A percentile compares a stretch with the other conserved stretches of the same genome.
These are phyloP conservation scores for Paracoccidioides lutzii DNA, from an alignment of 2,329 filamentous ascomycete genomes.

Conservation along the genomic window DNA sequence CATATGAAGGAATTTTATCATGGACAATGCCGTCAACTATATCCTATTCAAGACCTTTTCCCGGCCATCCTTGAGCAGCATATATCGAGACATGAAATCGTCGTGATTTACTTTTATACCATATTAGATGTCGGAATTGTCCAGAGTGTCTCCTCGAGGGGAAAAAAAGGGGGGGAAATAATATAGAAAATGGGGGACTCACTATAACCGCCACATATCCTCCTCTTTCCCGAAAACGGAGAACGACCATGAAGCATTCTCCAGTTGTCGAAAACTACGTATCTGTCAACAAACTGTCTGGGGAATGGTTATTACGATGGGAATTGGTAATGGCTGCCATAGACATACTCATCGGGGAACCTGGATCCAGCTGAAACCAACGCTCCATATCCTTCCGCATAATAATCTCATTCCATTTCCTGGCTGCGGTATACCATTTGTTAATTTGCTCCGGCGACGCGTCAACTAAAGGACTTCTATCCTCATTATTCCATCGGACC, in stretches of 20 bases:
- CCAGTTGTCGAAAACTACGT: slow-evolving; percentile 86
- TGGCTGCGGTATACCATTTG: slow-evolving; percentile 69
- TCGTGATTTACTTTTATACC: slow-evolving; percentile 44
- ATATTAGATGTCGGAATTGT: slow-evolving; percentile 6
- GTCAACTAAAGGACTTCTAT: slow-evolving; percentile 56
- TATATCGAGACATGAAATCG: slow-evolving; percentile 65
- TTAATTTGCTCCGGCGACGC: slow-evolving; percentile 39
- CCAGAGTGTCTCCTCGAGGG: background rate
- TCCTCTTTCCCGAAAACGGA: slow-evolving; percentile 67
- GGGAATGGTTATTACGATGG: background rate
- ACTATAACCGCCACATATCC: slow-evolving; percentile 89
- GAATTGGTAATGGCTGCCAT: background rate
- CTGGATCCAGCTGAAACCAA: slow-evolving; percentile 70
- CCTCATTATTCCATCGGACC: slow-evolving; percentile 87
- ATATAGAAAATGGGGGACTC: slow-evolving; percentile 28
- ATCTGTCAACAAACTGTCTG: slow-evolving; percentile 1
- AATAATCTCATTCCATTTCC: slow-evolving; percentile 59
- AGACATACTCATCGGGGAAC: slow-evolving; percentile 57
- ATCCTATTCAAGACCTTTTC: slow-evolving; percentile 22
- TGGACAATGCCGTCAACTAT: slow-evolving; percentile 7
- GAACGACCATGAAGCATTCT: slow-evolving; percentile 77
- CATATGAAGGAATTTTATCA: background rate
- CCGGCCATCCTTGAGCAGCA: slow-evolving; percentile 52
- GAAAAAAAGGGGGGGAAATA: background rate
- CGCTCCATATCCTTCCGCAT: slow-evolving; percentile 54